These are phyloP conservation scores for Alternaria infectoria DNA, from an alignment of 2,329 filamentous ascomycete species.

Conservation along the genomic window DNA sequence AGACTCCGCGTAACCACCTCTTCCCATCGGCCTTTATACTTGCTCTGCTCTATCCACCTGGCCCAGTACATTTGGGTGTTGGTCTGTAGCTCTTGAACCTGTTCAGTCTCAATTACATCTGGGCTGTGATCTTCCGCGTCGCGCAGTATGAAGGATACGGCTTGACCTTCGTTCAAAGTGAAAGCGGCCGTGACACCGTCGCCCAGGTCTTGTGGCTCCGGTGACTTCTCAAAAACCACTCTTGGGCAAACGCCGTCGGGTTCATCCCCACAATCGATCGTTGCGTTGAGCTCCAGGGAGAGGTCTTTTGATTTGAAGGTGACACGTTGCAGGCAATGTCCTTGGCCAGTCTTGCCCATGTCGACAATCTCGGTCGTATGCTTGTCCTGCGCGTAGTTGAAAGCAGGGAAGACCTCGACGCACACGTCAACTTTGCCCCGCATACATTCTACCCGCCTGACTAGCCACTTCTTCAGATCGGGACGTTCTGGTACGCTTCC, in stretches of 20 bases:
- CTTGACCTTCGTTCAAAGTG: constrained; percentile 68
- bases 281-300: constrained; percentile 71
- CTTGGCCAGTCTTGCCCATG: constrained; percentile 13
- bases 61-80: constrained; percentile 76
- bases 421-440: constrained; percentile 70
- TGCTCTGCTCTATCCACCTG: constrained; percentile 73
- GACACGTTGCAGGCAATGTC: constrained; percentile 47
- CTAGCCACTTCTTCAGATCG: constrained; percentile 70
- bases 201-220: constrained; percentile 61
- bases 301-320: constrained; percentile 66
- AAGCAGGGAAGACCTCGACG: constrained; percentile 70
- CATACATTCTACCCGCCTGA: constrained; percentile 75
- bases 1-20: constrained; percentile 74
- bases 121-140: constrained; percentile 64
- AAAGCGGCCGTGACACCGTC: constrained; percentile 69
- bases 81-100: constrained; percentile 69
- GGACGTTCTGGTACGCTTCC: constrained; percentile 33
- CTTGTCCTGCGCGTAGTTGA: constrained; percentile 67
- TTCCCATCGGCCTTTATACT: constrained; percentile 74
- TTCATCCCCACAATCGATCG: constrained; percentile 66
- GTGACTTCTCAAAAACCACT: constrained; percentile 63
- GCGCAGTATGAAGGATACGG: constrained; percentile 71
- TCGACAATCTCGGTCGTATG: constrained; percentile 66
- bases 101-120: constrained; percentile 61
- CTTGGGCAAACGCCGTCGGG: constrained; percentile 55